A percentile compares a stretch with the other conserved stretches of the same genome.
Conservation (phyloP, 768 basidiomycete species). For the Termitomyces sp. region DNA sequence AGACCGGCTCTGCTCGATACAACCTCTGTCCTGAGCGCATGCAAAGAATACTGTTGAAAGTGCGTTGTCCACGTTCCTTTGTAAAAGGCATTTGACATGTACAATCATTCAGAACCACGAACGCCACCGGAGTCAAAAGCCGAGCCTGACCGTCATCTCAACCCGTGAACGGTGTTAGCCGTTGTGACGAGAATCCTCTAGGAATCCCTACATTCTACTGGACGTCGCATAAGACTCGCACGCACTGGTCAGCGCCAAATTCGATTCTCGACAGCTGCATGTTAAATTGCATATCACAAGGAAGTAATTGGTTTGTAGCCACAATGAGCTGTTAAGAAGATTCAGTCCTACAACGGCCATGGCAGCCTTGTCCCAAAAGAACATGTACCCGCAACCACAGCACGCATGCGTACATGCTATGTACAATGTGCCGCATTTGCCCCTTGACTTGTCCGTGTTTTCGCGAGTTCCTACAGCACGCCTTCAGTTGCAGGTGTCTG, state of each 20-base stretch:
- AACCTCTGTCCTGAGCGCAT: not conserved
- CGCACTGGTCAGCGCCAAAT: not conserved
- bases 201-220: not conserved
- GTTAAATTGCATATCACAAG: too few species aligned
- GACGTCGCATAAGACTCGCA: not conserved
- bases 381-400: not conserved
- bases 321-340: not conserved
- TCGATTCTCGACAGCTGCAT: not conserved
- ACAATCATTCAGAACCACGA: not conserved
- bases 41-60: not conserved
- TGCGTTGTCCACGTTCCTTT: not conserved
- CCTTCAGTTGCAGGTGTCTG: not conserved
- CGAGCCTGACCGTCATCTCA: not conserved
- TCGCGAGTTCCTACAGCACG: not conserved
- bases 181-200: not conserved
- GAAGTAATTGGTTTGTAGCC: not conserved
- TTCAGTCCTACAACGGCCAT: not conserved
- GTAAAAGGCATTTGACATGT: not conserved
- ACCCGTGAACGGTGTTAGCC: not conserved
- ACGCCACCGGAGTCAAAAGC: constrained; percentile 1
- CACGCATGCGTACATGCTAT: not conserved
- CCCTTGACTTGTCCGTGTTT: not conserved
- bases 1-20: not conserved
- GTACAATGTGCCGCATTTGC: too few species aligned
- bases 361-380: not conserved